phyloP scores from a whole-genome alignment of 768 basidiomycete species.

The Hericium erinaceus region DNA sequence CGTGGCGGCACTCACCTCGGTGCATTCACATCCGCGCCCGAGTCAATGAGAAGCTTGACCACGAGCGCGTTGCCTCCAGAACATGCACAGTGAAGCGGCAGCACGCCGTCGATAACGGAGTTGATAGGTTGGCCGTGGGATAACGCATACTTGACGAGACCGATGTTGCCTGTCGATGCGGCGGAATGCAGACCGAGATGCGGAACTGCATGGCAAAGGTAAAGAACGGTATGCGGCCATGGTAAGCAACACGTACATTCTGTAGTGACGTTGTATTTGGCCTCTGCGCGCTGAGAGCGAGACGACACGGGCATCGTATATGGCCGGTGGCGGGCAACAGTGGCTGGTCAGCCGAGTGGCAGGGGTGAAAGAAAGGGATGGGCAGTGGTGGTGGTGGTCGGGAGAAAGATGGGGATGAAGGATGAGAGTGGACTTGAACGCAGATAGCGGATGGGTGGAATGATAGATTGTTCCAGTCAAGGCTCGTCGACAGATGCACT shows the following conservation, averaged over 20 bases:
- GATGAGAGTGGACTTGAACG: not conserved
- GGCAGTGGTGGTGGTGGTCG: not conserved
- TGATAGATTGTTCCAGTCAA: not conserved
- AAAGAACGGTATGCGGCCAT: not conserved
- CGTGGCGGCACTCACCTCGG: conserved; percentile 50
- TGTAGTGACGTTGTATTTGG: conserved; percentile 44
- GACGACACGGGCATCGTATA: conserved; percentile 26
- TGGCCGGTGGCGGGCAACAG: too few species aligned
- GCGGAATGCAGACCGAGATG: conserved; percentile 72
- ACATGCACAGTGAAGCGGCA: conserved; percentile 93
- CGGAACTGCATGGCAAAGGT: conserved; percentile 40
- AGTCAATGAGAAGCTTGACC: conserved; percentile 80
- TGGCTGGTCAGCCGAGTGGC: not conserved
- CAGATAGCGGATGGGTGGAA: not conserved
- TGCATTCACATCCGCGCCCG: conserved; percentile 97
- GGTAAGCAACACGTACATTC: conserved; percentile 32
- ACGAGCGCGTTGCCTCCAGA: conserved; percentile 86
- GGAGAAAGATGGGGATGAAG: not conserved
- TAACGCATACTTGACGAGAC: conserved; percentile 87
- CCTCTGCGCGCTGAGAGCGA: conserved; percentile 31
- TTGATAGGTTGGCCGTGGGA: conserved; percentile 94
- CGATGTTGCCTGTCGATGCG: conserved; percentile 79
- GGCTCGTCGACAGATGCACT: not conserved
- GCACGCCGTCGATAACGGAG: conserved; percentile 89
- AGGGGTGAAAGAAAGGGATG: not conserved